Evolutionary conservation across 305 asterid genomes (phyloP), one percentile per base, ranked within the genome.

Genomic region (Stenogyne calaminthoides): DNA sequence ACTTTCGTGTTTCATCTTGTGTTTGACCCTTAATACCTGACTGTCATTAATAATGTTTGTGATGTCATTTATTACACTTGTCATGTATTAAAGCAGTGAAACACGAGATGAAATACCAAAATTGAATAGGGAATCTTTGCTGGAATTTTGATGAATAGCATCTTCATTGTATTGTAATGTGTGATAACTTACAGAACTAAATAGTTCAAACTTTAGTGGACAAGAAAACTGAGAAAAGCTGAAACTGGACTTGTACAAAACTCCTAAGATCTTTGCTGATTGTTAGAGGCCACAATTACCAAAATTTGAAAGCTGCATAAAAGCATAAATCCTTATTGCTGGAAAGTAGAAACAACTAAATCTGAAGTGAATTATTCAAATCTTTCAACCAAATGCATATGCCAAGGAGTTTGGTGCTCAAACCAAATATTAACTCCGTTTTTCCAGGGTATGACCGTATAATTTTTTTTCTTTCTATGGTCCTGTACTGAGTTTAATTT

Each of bases 391-490:
- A 32, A 32, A 32, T 32, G 36, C 36, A 32, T 32, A 2, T 27
- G 32, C 0, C 19, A 47, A 47, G 40, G 18, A 14, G n/a, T 12
- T 8, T 47, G 18, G 19, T n/a, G 18, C n/a, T 49, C 56, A 37
- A 49, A 49, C 18, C 18, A 49, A 12, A 49, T 12, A n/a, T 49
- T 49, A 37, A 49, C 56, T 49, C 19, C 15, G 56, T 12, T 12
- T 49, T 49, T 49, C 19, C 22, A 49, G 18, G 42, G 10, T 7
- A 37, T 37, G 3, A 8, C 36, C 36, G 47, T 56, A n/a, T 10
- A 65, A 73, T 55, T 71, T 72, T 44, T 22, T 46, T 56, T n/a
- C n/a, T n/a, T 72, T 69, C 74, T 20, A 47, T 63, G 65, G 67
- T 59, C 56, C 32, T 40, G 52, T 52, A 7, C 49, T 9, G 52